Evolutionary conservation across 805 yeast species (phyloP).

Genomic region (Candida vaughaniae): DNA sequence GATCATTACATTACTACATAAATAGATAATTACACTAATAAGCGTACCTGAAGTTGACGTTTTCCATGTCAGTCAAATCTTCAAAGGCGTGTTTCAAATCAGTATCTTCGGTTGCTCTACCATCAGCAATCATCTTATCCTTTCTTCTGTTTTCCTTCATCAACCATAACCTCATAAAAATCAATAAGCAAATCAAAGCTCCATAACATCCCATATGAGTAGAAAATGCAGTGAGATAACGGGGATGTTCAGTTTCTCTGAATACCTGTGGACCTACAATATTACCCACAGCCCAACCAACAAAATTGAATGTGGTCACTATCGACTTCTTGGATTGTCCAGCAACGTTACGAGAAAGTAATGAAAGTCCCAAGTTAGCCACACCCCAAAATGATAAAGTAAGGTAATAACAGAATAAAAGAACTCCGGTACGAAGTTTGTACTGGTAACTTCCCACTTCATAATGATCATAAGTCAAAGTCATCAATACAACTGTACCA

Average conservation of each 20-base stretch:
- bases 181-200: conserved; percentile 17
- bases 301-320: conserved; percentile 54
- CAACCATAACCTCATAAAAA: conserved; percentile 38
- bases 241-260: conserved; percentile 47
- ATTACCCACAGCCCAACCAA: conserved; percentile 68
- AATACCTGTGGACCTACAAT: conserved; percentile 69
- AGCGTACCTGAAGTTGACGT: conserved; percentile 55
- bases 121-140: conserved; percentile 34
- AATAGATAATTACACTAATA: conserved; percentile 28
- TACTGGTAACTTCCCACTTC: conserved; percentile 37
- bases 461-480: conserved; percentile 22
- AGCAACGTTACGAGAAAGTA: conserved; percentile 63
- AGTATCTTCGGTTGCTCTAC: conserved; percentile 6
- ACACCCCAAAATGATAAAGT: conserved; percentile 55
- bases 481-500: conserved; percentile 43
- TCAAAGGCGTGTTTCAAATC: conserved; percentile 44
- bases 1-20: conserved; percentile 4
- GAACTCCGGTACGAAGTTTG: conserved; percentile 11
- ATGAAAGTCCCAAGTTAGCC: conserved; percentile 56
- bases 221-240: conserved; percentile 53
- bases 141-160: conserved; percentile 52
- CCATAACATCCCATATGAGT: conserved; percentile 44
- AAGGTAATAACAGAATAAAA: conserved; percentile 46
- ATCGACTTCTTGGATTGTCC: conserved; percentile 73
- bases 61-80: conserved; percentile 61